These are phyloP conservation scores for Suillus plorans DNA, from an alignment of 768 basidiomycete genomes.

Conservation along the genomic window DNA sequence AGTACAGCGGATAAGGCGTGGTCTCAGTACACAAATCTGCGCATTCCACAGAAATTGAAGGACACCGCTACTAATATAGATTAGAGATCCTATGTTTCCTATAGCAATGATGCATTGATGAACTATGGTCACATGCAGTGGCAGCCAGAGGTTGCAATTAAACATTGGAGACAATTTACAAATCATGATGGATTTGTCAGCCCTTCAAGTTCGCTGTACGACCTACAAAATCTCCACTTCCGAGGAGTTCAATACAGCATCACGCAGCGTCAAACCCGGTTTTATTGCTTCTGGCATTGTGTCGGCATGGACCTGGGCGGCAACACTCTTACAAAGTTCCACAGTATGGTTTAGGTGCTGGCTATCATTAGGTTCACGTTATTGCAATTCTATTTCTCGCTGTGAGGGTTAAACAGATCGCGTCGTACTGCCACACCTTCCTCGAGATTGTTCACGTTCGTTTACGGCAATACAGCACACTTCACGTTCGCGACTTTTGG, in stretches of 20 bases:
- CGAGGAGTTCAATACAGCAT: constrained; percentile 31
- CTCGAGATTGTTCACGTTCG: constrained; percentile 35
- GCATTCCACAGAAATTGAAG: neutral
- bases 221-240: constrained; percentile 23
- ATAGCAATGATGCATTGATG: neutral
- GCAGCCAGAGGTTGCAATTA: no score
- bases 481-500: constrained; percentile 26
- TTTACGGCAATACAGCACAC: constrained; percentile 27
- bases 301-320: constrained; percentile 32
- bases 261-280: constrained; percentile 18
- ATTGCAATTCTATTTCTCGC: constrained; percentile 21
- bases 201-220: constrained; percentile 27
- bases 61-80: neutral
- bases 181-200: constrained; percentile 12
- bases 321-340: constrained; percentile 28
- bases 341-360: constrained; percentile 26
- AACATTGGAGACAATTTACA: neutral
- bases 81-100: neutral
- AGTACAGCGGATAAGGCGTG: no score
- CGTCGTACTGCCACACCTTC: constrained; percentile 35
- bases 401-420: constrained; percentile 32
- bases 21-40: neutral
- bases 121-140: neutral
- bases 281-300: constrained; percentile 22
- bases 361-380: constrained; percentile 26